Conservation (phyloP, 768 basidiomycete genomes). For the Termitomyces sp. region DNA sequence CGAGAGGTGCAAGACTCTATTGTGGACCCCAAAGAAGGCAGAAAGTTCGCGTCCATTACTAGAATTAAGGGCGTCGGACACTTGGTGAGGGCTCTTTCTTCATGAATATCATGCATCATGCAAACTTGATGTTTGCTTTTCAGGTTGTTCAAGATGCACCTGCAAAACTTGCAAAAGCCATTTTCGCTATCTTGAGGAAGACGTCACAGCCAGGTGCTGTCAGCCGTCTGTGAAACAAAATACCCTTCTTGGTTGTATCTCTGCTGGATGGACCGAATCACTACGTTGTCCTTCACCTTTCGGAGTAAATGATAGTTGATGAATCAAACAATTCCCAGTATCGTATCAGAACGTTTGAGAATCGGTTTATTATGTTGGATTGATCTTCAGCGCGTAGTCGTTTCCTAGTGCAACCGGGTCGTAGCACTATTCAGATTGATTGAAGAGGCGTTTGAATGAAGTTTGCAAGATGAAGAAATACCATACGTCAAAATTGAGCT, state of each 20-base stretch:
- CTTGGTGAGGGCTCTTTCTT: conserved; percentile 16
- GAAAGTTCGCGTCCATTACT: conserved; percentile 21
- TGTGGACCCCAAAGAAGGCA: conserved; percentile 19
- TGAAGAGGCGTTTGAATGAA: too few species aligned
- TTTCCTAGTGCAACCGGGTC: too few species aligned
- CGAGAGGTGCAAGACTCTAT: conserved; percentile 21
- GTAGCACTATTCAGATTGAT: too few species aligned
- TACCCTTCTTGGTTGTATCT: background rate
- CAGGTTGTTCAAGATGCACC: conserved; percentile 25
- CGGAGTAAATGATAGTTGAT: too few species aligned
- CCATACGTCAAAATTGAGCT: too few species aligned
- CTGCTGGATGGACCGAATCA: background rate
- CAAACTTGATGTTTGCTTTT: background rate
- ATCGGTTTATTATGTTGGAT: too few species aligned
- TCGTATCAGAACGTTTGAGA: too few species aligned
- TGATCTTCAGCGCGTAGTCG: too few species aligned
- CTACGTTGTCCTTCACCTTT: too few species aligned
- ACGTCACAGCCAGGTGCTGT: background rate
- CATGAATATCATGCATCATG: background rate
- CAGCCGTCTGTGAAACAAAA: background rate
- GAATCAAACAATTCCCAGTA: too few species aligned
- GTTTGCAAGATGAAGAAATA: too few species aligned
- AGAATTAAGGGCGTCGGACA: conserved; percentile 23
- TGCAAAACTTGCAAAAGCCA: conserved; percentile 18
- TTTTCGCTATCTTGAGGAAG: conserved; percentile 13